These are phyloP conservation scores for Litchi chinensis DNA, from an alignment of 345 rosid genomes.

Conservation along the genomic window DNA sequence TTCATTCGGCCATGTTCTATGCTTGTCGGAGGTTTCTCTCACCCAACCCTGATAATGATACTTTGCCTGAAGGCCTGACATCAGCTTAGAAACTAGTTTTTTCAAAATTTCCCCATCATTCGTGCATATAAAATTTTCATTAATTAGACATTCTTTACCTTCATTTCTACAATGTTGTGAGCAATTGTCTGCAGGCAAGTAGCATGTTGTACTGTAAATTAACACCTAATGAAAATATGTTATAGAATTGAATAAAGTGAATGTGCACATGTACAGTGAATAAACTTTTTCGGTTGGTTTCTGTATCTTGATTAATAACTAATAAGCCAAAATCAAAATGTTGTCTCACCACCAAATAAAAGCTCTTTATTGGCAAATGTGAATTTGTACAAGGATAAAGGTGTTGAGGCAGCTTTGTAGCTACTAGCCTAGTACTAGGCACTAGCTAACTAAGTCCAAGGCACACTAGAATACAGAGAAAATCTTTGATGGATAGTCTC, in stretches of 20 bases:
- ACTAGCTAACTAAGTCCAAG: not conserved
- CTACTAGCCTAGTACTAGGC: not conserved
- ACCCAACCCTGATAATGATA: slow-evolving; percentile 45
- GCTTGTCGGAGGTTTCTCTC: slow-evolving; percentile 75
- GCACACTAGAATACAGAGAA: too few relatives aligned
- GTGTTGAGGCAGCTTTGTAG: not conserved
- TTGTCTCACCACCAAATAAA: not conserved
- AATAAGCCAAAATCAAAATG: not conserved
- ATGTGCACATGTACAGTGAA: not conserved
- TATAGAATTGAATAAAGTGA: not conserved
- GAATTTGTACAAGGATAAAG: not conserved
- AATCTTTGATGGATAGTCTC: too few relatives aligned
- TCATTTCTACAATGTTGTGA: slow-evolving; percentile 1
- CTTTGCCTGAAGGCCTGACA: slow-evolving; percentile 64
- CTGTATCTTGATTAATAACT: not conserved
- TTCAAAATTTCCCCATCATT: not conserved
- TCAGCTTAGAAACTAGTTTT: slow-evolving; percentile 47
- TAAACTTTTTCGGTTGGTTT: not conserved
- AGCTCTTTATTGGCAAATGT: not conserved
- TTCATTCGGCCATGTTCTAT: slow-evolving; percentile 74
- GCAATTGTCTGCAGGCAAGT: too few relatives aligned
- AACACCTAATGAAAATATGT: not conserved
- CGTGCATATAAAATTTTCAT: slow-evolving; percentile 2
- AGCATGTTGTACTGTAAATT: not conserved
- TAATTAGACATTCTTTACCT: slow-evolving; percentile 22